Evolutionary conservation across 129 eudicot species (phyloP), one percentile per base, ranked within the genome.

Genomic region (Artemisia tridentata): DNA sequence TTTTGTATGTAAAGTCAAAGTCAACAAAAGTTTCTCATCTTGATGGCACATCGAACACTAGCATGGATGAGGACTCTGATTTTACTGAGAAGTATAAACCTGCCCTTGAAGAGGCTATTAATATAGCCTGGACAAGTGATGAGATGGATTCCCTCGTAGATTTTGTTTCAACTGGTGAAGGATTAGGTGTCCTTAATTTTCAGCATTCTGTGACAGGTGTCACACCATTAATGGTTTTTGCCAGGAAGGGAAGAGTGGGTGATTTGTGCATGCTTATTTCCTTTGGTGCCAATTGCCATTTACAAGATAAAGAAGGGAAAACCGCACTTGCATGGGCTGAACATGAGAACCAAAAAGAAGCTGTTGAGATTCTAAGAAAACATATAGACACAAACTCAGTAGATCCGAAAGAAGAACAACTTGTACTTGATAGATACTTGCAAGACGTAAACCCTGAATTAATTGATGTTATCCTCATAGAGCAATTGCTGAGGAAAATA

Each of bases 151-250:
- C 86, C 38, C 91, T 95, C 41, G 75, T 82, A 18, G 97, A 88
- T 14, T 27, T 82, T 38, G 63, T 95, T 66, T 90, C 89, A 49
- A 81, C 82, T 55, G 84, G 79, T 76, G 88, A 81, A 51, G 80
- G 76, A 25, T 65, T 81, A 18, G 73, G 79, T 38, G 72, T 82
- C 62, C 61, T 82, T 16, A 86, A 90, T 72, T 88, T 75, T 56
- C 97, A 84, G 79, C 97, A 95, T 63, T 87, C 96, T 13, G 67
- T 43, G 61, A 90, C 91, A 11, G 86, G 96, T 78, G 81, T 90
- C 19, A 85, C 99, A 2, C 93, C 99, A n/a, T 72, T 95, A 59
- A 95, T 95, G 97, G 97, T 95, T 55, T 86, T 88, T 78, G 81
- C 99, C 14, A 78, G 75, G 53, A 90, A 88, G 74, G 99, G 97